Conservation (phyloP, 1,284 basidiomycete species). For the Cystobasidium slooffiae region DNA sequence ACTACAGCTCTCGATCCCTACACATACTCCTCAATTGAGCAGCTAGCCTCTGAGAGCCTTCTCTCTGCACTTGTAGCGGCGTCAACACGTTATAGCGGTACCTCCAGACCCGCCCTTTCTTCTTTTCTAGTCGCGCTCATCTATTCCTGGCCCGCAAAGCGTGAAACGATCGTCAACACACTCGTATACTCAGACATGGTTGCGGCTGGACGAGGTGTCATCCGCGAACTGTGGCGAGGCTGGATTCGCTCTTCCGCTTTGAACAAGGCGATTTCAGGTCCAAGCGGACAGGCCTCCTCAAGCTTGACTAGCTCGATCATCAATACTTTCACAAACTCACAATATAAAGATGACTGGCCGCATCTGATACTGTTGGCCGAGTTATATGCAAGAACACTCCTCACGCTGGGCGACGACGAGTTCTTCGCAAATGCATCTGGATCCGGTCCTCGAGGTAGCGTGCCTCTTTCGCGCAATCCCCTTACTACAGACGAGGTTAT, state of each 20-base stretch:
- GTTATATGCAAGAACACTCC: constrained; percentile 80
- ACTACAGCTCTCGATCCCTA: constrained; percentile 63
- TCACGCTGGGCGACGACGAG: constrained; percentile 95
- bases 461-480: constrained; percentile 65
- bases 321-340: constrained; percentile 50
- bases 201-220: constrained; percentile 63
- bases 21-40: constrained; percentile 65
- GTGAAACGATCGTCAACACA: constrained; percentile 60
- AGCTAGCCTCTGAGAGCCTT: constrained; percentile 63
- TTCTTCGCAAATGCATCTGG: constrained; percentile 67
- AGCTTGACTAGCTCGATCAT: constrained; percentile 52
- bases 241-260: constrained; percentile 63
- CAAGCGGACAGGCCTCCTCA: constrained; percentile 63
- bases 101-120: constrained; percentile 61
- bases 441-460: constrained; percentile 9
- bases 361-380: constrained; percentile 79
- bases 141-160: constrained; percentile 65
- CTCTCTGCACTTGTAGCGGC: constrained; percentile 61
- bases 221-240: constrained; percentile 74
- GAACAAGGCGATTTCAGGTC: constrained; percentile 59
- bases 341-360: constrained; percentile 57
- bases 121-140: constrained; percentile 65
- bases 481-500: constrained; percentile 80
- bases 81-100: constrained; percentile 56
- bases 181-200: constrained; percentile 54